phyloP scores from a whole-genome alignment of 2,329 filamentous ascomycete species.

The Fusarium sororula region DNA sequence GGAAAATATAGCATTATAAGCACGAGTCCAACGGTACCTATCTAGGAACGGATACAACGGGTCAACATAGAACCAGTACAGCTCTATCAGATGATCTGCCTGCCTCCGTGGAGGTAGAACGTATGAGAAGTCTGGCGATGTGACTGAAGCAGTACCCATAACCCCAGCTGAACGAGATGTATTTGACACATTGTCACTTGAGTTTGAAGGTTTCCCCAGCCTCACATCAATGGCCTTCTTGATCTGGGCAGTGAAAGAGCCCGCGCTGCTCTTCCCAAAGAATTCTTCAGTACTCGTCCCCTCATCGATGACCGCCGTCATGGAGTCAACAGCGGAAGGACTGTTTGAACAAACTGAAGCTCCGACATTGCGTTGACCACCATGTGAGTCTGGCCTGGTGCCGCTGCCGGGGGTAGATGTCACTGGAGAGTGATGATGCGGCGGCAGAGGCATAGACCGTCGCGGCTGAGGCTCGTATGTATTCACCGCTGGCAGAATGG shows the following conservation, averaged over 20 bases:
- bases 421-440: constrained; percentile 17
- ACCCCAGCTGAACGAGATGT: not conserved
- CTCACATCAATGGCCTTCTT: constrained; percentile 53
- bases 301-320: constrained; percentile 56
- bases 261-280: constrained; percentile 58
- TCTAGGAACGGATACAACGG: constrained; percentile 58
- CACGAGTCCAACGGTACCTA: constrained; percentile 45
- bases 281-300: constrained; percentile 53
- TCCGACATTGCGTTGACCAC: constrained; percentile 2
- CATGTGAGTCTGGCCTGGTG: constrained; percentile 5
- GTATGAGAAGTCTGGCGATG: constrained; percentile 45
- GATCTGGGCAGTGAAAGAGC: constrained; percentile 58
- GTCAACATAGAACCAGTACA: constrained; percentile 59
- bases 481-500: not conserved
- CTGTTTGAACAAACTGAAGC: constrained; percentile 28
- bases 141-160: not conserved
- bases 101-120: constrained; percentile 56
- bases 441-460: not conserved
- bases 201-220: constrained; percentile 26
- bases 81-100: constrained; percentile 55
- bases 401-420: constrained; percentile 18
- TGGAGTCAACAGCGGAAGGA: constrained; percentile 53
- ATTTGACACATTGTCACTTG: not conserved
- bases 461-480: not conserved
- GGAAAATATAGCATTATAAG: constrained; percentile 54